Evolutionary conservation across 257 asterid genomes (phyloP).

Genomic region (Anisodus acutangulus): DNA sequence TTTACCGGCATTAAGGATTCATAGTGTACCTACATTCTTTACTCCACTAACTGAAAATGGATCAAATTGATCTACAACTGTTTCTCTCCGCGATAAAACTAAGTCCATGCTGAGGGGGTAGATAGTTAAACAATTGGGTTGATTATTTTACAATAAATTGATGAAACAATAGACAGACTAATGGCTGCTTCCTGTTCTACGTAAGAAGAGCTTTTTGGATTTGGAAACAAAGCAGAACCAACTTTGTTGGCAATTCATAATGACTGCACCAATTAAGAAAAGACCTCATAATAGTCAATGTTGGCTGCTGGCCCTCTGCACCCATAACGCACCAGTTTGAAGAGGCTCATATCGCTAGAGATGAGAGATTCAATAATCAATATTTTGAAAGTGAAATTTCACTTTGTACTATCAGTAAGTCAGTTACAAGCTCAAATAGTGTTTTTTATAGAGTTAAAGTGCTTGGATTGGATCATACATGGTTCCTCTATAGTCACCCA

Average conservation of each 20-base stretch:
- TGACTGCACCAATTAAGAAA: background rate
- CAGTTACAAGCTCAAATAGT: too few species aligned
- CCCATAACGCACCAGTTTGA: too few species aligned
- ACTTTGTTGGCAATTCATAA: background rate
- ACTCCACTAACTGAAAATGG: background rate
- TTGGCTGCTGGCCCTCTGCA: too few species aligned
- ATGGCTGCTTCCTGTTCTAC: background rate
- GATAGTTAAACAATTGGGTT: background rate
- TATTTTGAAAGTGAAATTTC: too few species aligned
- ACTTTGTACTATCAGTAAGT: too few species aligned
- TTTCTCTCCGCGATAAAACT: background rate
- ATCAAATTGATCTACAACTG: background rate
- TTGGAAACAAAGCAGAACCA: background rate
- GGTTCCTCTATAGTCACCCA: background rate
- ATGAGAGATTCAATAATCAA: too few species aligned
- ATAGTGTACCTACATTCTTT: background rate
- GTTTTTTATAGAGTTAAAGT: too few species aligned
- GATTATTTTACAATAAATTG: background rate
- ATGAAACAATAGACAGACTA: background rate
- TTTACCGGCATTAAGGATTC: constrained; percentile 1
- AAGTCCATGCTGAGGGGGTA: background rate
- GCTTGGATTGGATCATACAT: too few species aligned
- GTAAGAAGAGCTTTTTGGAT: background rate
- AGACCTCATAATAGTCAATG: too few species aligned
- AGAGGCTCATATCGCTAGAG: too few species aligned